Conservation (phyloP, 1,284 basidiomycete genomes). For the Cerrena zonata region DNA sequence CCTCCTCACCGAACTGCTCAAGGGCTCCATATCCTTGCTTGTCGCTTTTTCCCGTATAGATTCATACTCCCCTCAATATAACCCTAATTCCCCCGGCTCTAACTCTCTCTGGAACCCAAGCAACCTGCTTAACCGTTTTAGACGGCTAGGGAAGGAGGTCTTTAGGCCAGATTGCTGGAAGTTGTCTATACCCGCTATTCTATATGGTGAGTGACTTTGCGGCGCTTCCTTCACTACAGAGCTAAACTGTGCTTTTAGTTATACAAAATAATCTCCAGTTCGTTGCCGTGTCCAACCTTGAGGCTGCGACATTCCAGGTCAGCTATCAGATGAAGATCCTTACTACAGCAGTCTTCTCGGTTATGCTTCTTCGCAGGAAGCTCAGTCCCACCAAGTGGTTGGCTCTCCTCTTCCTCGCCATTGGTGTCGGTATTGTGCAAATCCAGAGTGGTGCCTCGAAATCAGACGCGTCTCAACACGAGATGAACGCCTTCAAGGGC, state of each 20-base stretch:
- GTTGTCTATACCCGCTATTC: conserved; percentile 89
- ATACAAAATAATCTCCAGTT: conserved; percentile 96
- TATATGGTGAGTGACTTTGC: conserved; percentile 47
- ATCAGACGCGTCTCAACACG: conserved; percentile 28
- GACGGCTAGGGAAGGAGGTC: conserved; percentile 43
- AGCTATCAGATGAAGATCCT: conserved; percentile 98
- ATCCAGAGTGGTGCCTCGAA: conserved; percentile 58
- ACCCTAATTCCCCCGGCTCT: conserved; percentile 13
- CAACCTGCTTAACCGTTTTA: conserved; percentile 35
- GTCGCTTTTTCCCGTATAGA: conserved; percentile 47
- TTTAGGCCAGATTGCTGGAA: conserved; percentile 88
- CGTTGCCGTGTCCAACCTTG: conserved; percentile 87
- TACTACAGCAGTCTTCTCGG: conserved; percentile 92
- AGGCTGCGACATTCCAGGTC: conserved; percentile 91
- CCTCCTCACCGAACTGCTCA: conserved; percentile 87
- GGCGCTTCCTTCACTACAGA: not conserved
- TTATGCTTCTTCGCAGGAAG: conserved; percentile 79
- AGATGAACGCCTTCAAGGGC: conserved; percentile 68
- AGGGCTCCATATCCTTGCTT: conserved; percentile 79
- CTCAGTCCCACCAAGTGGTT: conserved; percentile 77
- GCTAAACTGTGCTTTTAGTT: conserved; percentile 40
- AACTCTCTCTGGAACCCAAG: conserved; percentile 30
- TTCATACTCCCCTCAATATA: conserved; percentile 21
- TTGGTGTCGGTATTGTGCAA: conserved; percentile 91
- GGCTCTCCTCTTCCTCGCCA: conserved; percentile 77